These are phyloP conservation scores for Paracamarosporium sp. DNA, from an alignment of 2,329 filamentous ascomycete species.

Conservation along the genomic window DNA sequence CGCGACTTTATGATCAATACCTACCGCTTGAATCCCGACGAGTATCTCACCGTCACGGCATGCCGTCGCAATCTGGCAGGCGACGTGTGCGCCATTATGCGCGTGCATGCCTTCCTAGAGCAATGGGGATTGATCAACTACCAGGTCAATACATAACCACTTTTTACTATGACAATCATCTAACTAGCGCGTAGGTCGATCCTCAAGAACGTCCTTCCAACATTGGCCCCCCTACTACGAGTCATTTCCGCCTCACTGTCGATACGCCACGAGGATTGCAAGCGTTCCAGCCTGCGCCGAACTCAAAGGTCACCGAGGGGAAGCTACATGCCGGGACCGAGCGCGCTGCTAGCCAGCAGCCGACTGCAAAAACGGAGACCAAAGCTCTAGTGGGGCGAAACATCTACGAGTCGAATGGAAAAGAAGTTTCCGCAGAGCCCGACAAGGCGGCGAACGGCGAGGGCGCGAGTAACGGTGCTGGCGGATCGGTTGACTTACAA, in stretches of 20 bases:
- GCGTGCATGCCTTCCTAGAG: conserved; percentile 95
- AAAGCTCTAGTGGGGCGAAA: conserved; percentile 95
- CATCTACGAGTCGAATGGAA: conserved; percentile 91
- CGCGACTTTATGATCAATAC: conserved; percentile 99
- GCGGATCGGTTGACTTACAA: conserved; percentile 67
- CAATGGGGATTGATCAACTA: conserved; percentile 99
- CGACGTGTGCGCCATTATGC: conserved; percentile 99
- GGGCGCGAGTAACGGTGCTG: conserved; percentile 69
- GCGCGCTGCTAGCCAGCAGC: conserved; percentile 68
- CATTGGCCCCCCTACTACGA: conserved; percentile 94
- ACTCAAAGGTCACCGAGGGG: conserved; percentile 66
- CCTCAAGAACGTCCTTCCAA: conserved; percentile 93
- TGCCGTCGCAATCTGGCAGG: conserved; percentile 94
- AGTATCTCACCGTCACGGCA: conserved; percentile 96
- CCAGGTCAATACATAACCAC: conserved; percentile 69
- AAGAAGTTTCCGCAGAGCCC: conserved; percentile 74
- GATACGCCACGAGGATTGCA: conserved; percentile 95
- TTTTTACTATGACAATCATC: background rate
- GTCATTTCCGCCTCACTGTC: conserved; percentile 94
- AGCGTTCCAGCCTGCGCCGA: conserved; percentile 89
- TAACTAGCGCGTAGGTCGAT: conserved; percentile 73
- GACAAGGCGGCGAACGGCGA: conserved; percentile 67
- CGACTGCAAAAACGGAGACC: conserved; percentile 76
- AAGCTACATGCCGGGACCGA: conserved; percentile 74
- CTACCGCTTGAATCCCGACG: conserved; percentile 91